Evolutionary conservation across 176 grass and related monocot genomes (phyloP).

Genomic region (Triticum timopheevii): DNA sequence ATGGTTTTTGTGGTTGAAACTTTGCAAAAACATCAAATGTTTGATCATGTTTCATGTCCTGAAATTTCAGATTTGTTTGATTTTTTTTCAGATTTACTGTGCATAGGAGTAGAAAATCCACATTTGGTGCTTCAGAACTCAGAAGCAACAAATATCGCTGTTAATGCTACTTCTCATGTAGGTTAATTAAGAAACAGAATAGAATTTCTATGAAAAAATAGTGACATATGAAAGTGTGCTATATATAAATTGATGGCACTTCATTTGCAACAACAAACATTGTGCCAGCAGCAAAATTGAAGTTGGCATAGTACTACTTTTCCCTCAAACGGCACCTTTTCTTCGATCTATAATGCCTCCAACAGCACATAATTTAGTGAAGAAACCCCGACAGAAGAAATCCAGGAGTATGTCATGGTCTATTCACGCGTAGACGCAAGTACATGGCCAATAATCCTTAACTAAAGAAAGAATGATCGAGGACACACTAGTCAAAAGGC

Average conservation of each 20-base stretch:
- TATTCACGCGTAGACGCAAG: slow-evolving; percentile 16
- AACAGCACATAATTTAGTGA: slow-evolving; percentile 13
- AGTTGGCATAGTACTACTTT: not conserved
- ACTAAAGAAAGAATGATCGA: slow-evolving; percentile 21
- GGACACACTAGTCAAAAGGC: slow-evolving; percentile 42
- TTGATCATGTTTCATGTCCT: too few species aligned
- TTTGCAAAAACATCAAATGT: too few species aligned
- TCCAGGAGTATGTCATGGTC: slow-evolving; percentile 41
- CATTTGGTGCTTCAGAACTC: too few species aligned
- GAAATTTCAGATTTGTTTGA: too few species aligned
- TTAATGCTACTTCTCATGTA: not conserved
- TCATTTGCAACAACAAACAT: not conserved
- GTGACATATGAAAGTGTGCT: not conserved
- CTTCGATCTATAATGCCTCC: too few species aligned
- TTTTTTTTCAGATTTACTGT: too few species aligned
- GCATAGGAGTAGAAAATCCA: too few species aligned
- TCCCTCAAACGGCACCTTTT: not conserved
- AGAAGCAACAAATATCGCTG: too few species aligned
- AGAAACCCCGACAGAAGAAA: slow-evolving; percentile 29
- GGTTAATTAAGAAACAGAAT: not conserved
- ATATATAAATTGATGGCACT: not conserved
- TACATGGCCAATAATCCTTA: not conserved
- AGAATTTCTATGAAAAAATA: too few species aligned
- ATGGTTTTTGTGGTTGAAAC: too few species aligned
- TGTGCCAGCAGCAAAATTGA: slow-evolving; percentile 5